Conservation (phyloP, 2,329 filamentous ascomycete species). For the Bipolaris victoriae region DNA sequence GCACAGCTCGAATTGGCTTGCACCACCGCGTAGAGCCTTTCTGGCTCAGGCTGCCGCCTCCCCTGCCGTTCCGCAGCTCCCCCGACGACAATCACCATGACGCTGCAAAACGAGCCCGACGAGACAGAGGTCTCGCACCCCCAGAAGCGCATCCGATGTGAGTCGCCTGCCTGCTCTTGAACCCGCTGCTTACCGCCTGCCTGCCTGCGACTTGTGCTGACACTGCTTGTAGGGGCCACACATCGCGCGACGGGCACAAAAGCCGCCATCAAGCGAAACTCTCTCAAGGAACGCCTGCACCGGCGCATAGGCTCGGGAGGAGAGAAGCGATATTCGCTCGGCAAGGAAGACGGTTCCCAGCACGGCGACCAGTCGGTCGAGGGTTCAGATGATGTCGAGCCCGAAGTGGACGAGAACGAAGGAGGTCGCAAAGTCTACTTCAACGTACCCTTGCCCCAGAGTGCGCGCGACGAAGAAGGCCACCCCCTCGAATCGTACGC, state of each 20-base stretch:
- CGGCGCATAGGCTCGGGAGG: constrained; percentile 63
- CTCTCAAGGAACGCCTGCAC: constrained; percentile 78
- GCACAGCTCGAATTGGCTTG: constrained; percentile 39
- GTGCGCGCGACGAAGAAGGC: constrained; percentile 81
- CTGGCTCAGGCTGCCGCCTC: constrained; percentile 48
- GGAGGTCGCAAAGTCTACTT: constrained; percentile 73
- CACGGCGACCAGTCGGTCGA: constrained; percentile 53
- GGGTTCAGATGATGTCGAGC: constrained; percentile 49
- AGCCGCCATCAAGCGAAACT: constrained; percentile 78
- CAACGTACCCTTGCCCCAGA: constrained; percentile 78
- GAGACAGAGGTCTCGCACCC: constrained; percentile 63
- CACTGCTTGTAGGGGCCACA: constrained; percentile 71
- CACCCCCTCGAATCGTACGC: constrained; percentile 72
- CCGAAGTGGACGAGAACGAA: constrained; percentile 49
- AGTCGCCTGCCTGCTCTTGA: constrained; percentile 2
- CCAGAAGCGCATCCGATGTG: constrained; percentile 78
- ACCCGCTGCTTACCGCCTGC: not conserved
- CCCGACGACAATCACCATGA: constrained; percentile 28
- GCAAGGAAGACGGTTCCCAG: constrained; percentile 42
- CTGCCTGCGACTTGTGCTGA: constrained; percentile 8
- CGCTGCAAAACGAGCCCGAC: constrained; percentile 37
- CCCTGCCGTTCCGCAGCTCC: constrained; percentile 32
- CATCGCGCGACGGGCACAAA: constrained; percentile 79
- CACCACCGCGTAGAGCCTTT: constrained; percentile 39
- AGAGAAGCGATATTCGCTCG: constrained; percentile 65